Percentiles rank a stretch among this genome's conserved stretches.
phyloP scores from a whole-genome alignment of 257 asterid species.

The Primulina tabacum region DNA sequence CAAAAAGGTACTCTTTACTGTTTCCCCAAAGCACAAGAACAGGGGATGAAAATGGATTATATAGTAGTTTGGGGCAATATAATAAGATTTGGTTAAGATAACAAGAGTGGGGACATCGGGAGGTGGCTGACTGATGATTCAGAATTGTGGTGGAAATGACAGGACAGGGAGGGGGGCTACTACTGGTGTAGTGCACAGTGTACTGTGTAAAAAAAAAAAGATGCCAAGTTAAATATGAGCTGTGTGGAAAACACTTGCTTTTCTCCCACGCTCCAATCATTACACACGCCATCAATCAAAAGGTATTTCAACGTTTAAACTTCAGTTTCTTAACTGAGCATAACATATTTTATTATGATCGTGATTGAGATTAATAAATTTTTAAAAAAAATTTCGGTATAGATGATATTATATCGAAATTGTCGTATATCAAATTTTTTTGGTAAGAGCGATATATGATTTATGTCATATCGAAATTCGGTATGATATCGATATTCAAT shows the following conservation, averaged over 20 bases:
- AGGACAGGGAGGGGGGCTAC: constrained; percentile 31
- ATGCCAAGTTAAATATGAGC: constrained; percentile 44
- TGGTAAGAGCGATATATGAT: no score
- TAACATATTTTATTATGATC: no score
- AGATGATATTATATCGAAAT: no score
- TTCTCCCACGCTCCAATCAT: constrained; percentile 30
- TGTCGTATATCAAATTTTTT: no score
- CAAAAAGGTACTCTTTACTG: constrained; percentile 11
- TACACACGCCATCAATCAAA: background rate
- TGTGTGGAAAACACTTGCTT: constrained; percentile 5
- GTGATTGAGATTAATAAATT: no score
- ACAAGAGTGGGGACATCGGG: background rate
- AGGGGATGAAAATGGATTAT: background rate
- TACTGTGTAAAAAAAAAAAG: constrained; percentile 29
- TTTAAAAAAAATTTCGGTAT: no score
- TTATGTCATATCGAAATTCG: no score
- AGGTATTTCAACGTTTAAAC: no score
- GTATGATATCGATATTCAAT: no score
- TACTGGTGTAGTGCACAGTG: constrained; percentile 18
- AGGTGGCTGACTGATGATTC: constrained; percentile 35
- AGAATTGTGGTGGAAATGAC: constrained; percentile 65
- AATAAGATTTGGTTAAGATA: no score
- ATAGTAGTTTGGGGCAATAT: background rate
- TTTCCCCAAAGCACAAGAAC: background rate
- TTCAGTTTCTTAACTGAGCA: no score